Conservation (phyloP, 31 red algal genomes). For the Endocladia muricata region DNA sequence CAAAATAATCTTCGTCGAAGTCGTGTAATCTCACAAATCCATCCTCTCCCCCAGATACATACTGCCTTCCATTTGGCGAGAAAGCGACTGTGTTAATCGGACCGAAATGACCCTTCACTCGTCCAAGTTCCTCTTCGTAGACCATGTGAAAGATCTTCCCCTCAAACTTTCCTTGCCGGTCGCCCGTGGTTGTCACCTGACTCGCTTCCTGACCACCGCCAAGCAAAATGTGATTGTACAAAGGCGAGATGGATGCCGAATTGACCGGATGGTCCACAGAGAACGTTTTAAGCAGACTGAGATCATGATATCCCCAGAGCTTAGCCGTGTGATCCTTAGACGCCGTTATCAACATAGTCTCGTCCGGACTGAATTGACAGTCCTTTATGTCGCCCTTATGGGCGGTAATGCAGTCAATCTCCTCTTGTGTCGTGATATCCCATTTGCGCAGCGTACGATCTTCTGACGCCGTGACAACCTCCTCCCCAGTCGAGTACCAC, state of each 20-base stretch:
- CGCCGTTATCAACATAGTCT: slow-evolving; percentile 72
- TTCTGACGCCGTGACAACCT: slow-evolving; percentile 74
- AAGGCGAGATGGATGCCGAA: slow-evolving; percentile 81
- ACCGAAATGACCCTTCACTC: slow-evolving; percentile 94
- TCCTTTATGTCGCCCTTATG: slow-evolving; percentile 83
- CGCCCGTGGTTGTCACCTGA: slow-evolving; percentile 89
- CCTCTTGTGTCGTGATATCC: slow-evolving; percentile 75
- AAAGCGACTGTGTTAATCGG: slow-evolving; percentile 95
- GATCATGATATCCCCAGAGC: slow-evolving; percentile 66
- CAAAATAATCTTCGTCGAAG: slow-evolving; percentile 90
- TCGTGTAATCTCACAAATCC: slow-evolving; percentile 88
- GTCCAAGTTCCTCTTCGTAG: slow-evolving; percentile 81
- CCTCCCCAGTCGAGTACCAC: slow-evolving; percentile 80
- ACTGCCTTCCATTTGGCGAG: slow-evolving; percentile 79
- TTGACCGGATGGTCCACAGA: slow-evolving; percentile 79
- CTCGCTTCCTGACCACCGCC: slow-evolving; percentile 95
- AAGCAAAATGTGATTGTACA: slow-evolving; percentile 75
- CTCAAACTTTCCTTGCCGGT: slow-evolving; percentile 82
- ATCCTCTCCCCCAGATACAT: slow-evolving; percentile 93
- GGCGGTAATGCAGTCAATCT: slow-evolving; percentile 52
- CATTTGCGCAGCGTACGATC: slow-evolving; percentile 91
- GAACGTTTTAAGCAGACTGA: slow-evolving; percentile 82
- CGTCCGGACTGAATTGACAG: slow-evolving; percentile 60
- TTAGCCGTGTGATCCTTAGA: slow-evolving; percentile 92
- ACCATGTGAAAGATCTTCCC: slow-evolving; percentile 85